These are phyloP conservation scores for Daldinia eschscholtzii DNA, from an alignment of 2,329 filamentous ascomycete genomes.

Conservation along the genomic window DNA sequence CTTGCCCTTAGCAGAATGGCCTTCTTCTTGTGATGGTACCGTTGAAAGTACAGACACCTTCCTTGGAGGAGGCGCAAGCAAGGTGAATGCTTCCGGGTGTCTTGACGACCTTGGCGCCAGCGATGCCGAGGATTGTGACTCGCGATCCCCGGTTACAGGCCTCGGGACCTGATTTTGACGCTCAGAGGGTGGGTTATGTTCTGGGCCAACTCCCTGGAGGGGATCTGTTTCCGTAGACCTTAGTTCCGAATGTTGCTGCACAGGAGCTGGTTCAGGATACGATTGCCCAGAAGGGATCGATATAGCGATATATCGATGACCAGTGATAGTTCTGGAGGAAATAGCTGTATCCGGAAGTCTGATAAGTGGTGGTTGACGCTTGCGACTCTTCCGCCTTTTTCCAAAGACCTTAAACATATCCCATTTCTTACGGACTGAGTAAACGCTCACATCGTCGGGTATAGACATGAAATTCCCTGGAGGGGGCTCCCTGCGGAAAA, in stretches of 20 bases:
- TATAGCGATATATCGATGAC: conserved; percentile 71
- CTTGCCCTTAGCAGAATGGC: conserved; percentile 21
- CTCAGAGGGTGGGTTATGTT: conserved; percentile 32
- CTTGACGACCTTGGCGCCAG: conserved; percentile 25
- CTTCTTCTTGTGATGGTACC: conserved; percentile 36
- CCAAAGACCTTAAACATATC: conserved; percentile 58
- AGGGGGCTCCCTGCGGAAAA: conserved; percentile 64
- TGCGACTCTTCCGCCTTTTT: conserved; percentile 54
- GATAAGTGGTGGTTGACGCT: conserved; percentile 50
- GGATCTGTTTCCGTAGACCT: conserved; percentile 38
- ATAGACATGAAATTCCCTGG: conserved; percentile 64
- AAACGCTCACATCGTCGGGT: conserved; percentile 49
- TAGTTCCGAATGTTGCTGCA: conserved; percentile 47
- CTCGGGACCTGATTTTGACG: conserved; percentile 52
- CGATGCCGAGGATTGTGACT: conserved; percentile 48
- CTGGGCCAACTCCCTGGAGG: conserved; percentile 38
- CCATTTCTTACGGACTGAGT: conserved; percentile 54
- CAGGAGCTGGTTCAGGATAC: conserved; percentile 54
- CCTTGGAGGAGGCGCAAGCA: conserved; percentile 31
- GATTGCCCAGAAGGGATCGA: conserved; percentile 68
- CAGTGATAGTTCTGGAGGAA: conserved; percentile 65
- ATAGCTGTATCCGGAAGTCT: conserved; percentile 68
- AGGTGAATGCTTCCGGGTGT: conserved; percentile 26
- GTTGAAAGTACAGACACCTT: conserved; percentile 39
- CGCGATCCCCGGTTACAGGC: conserved; percentile 54